Conservation (phyloP, 768 basidiomycete genomes). For the Strobilomyces echinocephalus region DNA sequence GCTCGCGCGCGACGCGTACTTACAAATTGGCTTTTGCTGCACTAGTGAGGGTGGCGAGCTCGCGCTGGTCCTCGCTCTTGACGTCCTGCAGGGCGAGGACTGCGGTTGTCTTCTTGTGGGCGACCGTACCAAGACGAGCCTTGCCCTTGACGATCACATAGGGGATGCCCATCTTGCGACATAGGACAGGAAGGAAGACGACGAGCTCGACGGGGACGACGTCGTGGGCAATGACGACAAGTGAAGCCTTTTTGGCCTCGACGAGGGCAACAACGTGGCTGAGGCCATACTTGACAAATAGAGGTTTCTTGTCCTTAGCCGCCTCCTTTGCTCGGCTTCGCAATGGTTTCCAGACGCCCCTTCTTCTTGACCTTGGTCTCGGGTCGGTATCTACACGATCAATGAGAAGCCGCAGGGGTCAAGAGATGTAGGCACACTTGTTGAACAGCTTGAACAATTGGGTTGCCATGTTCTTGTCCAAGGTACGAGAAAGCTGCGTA, state of each 20-base stretch:
- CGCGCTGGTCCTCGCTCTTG: conserved; percentile 88
- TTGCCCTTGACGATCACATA: conserved; percentile 99
- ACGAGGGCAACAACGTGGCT: conserved; percentile 96
- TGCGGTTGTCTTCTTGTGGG: conserved; percentile 97
- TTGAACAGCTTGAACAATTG: conserved; percentile 97
- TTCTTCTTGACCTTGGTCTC: conserved; percentile 98
- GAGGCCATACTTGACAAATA: conserved; percentile 93
- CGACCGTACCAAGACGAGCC: conserved; percentile 95
- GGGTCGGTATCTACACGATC: conserved; percentile 56
- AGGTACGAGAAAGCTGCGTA: conserved; percentile 93
- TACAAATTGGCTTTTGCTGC: conserved; percentile 98
- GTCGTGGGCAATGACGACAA: conserved; percentile 95
- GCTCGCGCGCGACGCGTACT: conserved; percentile 24
- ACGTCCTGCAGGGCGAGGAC: conserved; percentile 92
- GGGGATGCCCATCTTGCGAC: conserved; percentile 99
- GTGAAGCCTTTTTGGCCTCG: conserved; percentile 95
- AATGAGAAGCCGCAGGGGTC: not conserved
- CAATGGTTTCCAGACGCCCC: conserved; percentile 76
- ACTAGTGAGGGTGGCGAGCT: conserved; percentile 86
- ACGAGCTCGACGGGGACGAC: conserved; percentile 99
- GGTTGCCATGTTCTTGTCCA: conserved; percentile 99
- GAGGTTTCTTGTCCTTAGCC: conserved; percentile 86
- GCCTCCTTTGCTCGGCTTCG: conserved; percentile 74
- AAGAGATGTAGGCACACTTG: conserved; percentile 47
- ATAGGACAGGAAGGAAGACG: conserved; percentile 95